phyloP scores from a whole-genome alignment of 805 yeast genomes.

The Wickerhamiella lipophila region DNA sequence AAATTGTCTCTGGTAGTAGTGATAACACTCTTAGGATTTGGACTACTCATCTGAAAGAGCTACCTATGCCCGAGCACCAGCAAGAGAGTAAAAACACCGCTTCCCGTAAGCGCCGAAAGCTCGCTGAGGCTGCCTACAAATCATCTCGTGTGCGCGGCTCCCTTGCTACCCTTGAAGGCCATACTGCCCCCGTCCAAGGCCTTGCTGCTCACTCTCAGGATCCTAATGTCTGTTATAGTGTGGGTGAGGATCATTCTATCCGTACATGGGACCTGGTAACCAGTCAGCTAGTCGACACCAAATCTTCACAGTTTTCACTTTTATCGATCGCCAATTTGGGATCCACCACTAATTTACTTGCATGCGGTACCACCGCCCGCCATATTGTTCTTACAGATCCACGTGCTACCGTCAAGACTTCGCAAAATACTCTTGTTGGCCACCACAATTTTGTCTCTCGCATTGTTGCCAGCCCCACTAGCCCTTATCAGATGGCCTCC shows the following conservation, averaged over 20 bases:
- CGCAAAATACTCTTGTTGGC: slow-evolving; percentile 64
- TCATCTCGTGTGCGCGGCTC: slow-evolving; percentile 73
- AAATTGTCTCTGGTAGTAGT: slow-evolving; percentile 72
- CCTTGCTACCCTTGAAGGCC: slow-evolving; percentile 64
- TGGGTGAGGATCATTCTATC: slow-evolving; percentile 88
- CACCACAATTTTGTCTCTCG: slow-evolving; percentile 85
- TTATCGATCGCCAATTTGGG: slow-evolving; percentile 62
- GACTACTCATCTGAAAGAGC: slow-evolving; percentile 78
- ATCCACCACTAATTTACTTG: slow-evolving; percentile 49
- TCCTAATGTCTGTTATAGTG: slow-evolving; percentile 77
- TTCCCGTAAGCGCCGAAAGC: slow-evolving; percentile 75
- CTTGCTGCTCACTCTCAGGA: slow-evolving; percentile 64
- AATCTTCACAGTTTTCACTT: slow-evolving; percentile 73
- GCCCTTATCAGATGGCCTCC: slow-evolving; percentile 70
- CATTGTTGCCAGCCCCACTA: slow-evolving; percentile 60
- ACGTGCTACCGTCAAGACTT: slow-evolving; percentile 47
- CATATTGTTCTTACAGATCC: slow-evolving; percentile 93
- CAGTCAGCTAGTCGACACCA: slow-evolving; percentile 71
- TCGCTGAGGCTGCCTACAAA: slow-evolving; percentile 58
- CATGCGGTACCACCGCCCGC: slow-evolving; percentile 96
- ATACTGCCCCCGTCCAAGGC: slow-evolving; percentile 76
- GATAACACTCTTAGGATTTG: slow-evolving; percentile 74
- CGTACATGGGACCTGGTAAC: slow-evolving; percentile 95
- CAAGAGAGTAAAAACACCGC: slow-evolving; percentile 43
- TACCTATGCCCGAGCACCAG: slow-evolving; percentile 35